Evolutionary conservation across 2,329 filamentous ascomycete genomes (phyloP).

Genomic region (Alternaria gansuensis): DNA sequence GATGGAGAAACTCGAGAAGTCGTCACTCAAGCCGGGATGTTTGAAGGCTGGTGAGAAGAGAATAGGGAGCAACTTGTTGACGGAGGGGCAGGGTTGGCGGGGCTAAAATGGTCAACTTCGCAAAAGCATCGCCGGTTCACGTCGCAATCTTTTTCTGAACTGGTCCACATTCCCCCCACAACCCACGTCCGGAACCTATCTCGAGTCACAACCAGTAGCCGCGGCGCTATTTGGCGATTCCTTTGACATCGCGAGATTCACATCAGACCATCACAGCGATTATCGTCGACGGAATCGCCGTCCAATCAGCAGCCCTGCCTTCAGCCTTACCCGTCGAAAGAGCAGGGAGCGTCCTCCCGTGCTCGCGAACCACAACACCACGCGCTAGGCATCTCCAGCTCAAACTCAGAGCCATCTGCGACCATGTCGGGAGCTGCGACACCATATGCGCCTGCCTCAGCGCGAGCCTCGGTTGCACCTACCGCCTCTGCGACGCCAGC

Average conservation of each 20-base stretch:
- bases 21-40: background rate
- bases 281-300: constrained; percentile 14
- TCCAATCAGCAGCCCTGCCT: constrained; percentile 30
- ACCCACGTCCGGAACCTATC: constrained; percentile 40
- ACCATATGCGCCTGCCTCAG: constrained; percentile 45
- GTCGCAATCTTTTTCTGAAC: constrained; percentile 33
- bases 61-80: constrained; percentile 25
- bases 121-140: constrained; percentile 31
- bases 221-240: constrained; percentile 17
- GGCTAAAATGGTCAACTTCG: constrained; percentile 23
- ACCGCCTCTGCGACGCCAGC: constrained; percentile 46
- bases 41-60: constrained; percentile 9
- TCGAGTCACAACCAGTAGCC: constrained; percentile 20
- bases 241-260: constrained; percentile 11
- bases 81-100: constrained; percentile 42
- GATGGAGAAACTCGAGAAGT: background rate
- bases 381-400: constrained; percentile 23
- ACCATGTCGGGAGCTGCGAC: constrained; percentile 49
- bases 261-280: constrained; percentile 12
- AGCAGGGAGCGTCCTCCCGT: constrained; percentile 34
- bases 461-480: constrained; percentile 43
- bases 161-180: constrained; percentile 23
- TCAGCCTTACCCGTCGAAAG: constrained; percentile 29
- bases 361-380: constrained; percentile 33
- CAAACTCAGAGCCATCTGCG: constrained; percentile 17